Evolutionary conservation across 352 stramenopile genomes (phyloP).

Genomic region (Globisporangium acanthophoron): DNA sequence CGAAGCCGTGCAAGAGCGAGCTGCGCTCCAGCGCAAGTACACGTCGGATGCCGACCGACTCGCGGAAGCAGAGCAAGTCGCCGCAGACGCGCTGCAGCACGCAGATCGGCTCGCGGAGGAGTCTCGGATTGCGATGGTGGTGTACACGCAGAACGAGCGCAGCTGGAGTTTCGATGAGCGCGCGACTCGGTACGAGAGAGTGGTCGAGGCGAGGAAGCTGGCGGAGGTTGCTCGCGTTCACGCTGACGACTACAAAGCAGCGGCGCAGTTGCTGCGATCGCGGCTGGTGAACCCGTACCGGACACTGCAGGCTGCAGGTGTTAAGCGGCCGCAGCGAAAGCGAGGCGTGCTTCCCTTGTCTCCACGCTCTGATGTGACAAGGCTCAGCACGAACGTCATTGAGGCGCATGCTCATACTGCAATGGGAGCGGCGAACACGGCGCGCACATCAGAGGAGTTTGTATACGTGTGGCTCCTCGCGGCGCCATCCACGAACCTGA

Average conservation of each 20-base stretch:
- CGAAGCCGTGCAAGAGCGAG: constrained; percentile 32
- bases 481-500: constrained; percentile 28
- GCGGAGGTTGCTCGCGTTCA: constrained; percentile 35
- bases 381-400: too few relatives aligned
- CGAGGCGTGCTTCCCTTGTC: constrained; percentile 2
- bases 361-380: not conserved
- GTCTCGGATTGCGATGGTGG: constrained; percentile 48
- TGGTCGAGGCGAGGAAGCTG: constrained; percentile 46
- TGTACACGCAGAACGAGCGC: constrained; percentile 51
- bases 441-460: constrained; percentile 5
- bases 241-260: constrained; percentile 32
- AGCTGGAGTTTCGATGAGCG: constrained; percentile 64
- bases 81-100: constrained; percentile 24
- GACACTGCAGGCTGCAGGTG: constrained; percentile 7
- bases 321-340: constrained; percentile 1
- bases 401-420: too few relatives aligned
- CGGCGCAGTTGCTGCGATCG: constrained; percentile 21
- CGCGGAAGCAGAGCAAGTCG: constrained; percentile 21
- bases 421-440: too few relatives aligned
- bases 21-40: constrained; percentile 23
- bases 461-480: constrained; percentile 52
- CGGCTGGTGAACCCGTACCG: constrained; percentile 42
- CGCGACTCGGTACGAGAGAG: constrained; percentile 36
- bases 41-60: constrained; percentile 23
- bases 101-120: constrained; percentile 53